A percentile compares a stretch with the other conserved stretches of the same genome.
Conservation (phyloP, 805 yeast species). For the Suhomyces faveliae region DNA sequence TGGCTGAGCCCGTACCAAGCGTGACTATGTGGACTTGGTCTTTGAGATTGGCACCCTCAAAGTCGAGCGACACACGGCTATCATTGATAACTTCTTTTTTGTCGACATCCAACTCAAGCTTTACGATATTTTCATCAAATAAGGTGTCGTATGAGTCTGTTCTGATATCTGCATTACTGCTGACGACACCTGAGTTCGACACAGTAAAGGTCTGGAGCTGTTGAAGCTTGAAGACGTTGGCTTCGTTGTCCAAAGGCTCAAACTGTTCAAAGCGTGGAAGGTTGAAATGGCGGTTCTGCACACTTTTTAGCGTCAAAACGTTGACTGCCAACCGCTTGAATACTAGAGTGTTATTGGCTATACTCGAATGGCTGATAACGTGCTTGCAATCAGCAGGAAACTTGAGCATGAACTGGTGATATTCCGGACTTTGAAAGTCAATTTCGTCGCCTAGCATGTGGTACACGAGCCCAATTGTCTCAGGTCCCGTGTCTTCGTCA, state of each 20-base stretch:
- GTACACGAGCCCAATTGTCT: constrained; percentile 56
- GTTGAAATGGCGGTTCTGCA: constrained; percentile 47
- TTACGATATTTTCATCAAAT: constrained; percentile 29
- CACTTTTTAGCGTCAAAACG: constrained; percentile 55
- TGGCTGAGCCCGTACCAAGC: constrained; percentile 90
- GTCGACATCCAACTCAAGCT: constrained; percentile 19
- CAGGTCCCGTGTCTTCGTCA: constrained; percentile 28
- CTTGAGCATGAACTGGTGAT: constrained; percentile 49
- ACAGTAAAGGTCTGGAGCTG: constrained; percentile 30
- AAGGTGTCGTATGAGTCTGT: constrained; percentile 29
- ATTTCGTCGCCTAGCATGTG: constrained; percentile 72
- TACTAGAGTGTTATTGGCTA: constrained; percentile 60
- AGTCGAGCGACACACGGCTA: background rate
- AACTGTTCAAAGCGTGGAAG: constrained; percentile 31
- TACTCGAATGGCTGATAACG: constrained; percentile 67
- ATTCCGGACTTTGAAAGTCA: constrained; percentile 41
- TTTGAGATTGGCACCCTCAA: constrained; percentile 22
- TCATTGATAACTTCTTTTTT: constrained; percentile 15
- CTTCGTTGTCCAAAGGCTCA: constrained; percentile 11
- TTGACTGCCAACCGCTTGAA: constrained; percentile 55
- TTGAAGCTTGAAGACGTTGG: constrained; percentile 23
- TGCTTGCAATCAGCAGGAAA: constrained; percentile 58
- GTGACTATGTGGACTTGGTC: constrained; percentile 68
- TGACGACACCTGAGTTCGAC: constrained; percentile 4
- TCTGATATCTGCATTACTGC: constrained; percentile 17